Evolutionary conservation across 73 alveolate genomes (phyloP).

Genomic region (Paramecium sexaurelia): DNA sequence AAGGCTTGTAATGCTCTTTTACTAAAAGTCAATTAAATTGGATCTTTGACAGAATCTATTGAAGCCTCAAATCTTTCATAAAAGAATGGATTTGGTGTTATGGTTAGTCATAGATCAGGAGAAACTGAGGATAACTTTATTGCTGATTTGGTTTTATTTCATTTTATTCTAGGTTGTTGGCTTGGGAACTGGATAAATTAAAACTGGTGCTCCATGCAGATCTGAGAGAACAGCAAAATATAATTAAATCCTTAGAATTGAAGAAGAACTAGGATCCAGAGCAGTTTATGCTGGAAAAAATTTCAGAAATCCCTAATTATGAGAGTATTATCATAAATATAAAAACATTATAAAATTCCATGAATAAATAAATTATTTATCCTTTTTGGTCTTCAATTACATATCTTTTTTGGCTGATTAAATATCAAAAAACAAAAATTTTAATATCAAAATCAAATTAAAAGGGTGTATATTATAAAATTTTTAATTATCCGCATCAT

Average conservation of each 20-base stretch:
- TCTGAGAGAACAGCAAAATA: constrained; percentile 98
- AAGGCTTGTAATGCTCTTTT: constrained; percentile 96
- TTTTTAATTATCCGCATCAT: too few species aligned
- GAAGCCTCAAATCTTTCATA: constrained; percentile 83
- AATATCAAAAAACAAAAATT: too few species aligned
- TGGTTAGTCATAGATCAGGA: constrained; percentile 99
- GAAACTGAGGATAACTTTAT: constrained; percentile 98
- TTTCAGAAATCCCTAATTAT: constrained; percentile 90
- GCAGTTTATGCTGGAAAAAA: constrained; percentile 94
- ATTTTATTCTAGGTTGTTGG: constrained; percentile 81
- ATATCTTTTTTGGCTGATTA: too few species aligned
- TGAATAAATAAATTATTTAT: not conserved
- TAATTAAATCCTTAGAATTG: constrained; percentile 96
- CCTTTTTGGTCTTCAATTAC: too few species aligned
- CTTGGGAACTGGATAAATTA: constrained; percentile 97
- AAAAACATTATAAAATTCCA: not conserved
- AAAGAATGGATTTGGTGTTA: constrained; percentile 89
- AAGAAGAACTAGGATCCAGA: constrained; percentile 93
- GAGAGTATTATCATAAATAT: constrained; percentile 1
- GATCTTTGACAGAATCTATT: constrained; percentile 95
- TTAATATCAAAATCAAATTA: too few species aligned
- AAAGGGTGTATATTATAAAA: too few species aligned
- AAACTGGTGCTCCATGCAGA: constrained; percentile 99
- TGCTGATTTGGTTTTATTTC: constrained; percentile 82
- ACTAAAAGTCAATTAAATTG: constrained; percentile 97